Evolutionary conservation across 1,284 basidiomycete genomes (phyloP).

Genomic region (Kwoniella shivajii): DNA sequence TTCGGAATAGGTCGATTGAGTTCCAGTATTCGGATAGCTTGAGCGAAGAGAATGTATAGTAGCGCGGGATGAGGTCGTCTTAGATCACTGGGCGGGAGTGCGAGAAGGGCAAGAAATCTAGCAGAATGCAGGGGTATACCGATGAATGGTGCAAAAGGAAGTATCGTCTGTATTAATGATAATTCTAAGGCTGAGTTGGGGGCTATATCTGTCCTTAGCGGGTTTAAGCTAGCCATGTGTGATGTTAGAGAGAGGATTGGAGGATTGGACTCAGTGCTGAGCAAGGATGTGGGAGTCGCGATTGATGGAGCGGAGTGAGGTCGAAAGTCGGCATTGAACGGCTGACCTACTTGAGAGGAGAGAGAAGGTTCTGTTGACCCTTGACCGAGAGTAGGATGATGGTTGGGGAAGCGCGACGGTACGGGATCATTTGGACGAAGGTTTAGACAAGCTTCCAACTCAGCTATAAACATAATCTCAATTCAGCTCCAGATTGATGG

Average conservation of each 20-base stretch:
- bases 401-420: neutral
- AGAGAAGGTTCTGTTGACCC: neutral
- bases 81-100: constrained; percentile 17
- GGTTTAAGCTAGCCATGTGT: constrained; percentile 11
- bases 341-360: neutral
- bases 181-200: constrained; percentile 33
- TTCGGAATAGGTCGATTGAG: constrained; percentile 17
- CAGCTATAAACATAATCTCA: constrained; percentile 25
- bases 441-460: constrained; percentile 30
- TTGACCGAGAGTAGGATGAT: neutral
- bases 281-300: neutral
- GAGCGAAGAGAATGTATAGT: constrained; percentile 42
- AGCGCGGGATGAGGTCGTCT: constrained; percentile 42
- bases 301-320: constrained; percentile 2
- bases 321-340: neutral
- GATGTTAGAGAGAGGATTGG: constrained; percentile 11
- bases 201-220: constrained; percentile 17
- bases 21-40: constrained; percentile 33
- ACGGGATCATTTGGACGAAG: constrained; percentile 17
- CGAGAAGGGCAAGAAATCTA: constrained; percentile 35
- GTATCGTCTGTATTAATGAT: constrained; percentile 30
- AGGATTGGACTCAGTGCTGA: neutral
- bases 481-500: neutral
- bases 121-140: constrained; percentile 38
- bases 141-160: constrained; percentile 37